Evolutionary conservation across 2,329 filamentous ascomycete species (phyloP).

Genomic region (Fusarium multiceps): DNA sequence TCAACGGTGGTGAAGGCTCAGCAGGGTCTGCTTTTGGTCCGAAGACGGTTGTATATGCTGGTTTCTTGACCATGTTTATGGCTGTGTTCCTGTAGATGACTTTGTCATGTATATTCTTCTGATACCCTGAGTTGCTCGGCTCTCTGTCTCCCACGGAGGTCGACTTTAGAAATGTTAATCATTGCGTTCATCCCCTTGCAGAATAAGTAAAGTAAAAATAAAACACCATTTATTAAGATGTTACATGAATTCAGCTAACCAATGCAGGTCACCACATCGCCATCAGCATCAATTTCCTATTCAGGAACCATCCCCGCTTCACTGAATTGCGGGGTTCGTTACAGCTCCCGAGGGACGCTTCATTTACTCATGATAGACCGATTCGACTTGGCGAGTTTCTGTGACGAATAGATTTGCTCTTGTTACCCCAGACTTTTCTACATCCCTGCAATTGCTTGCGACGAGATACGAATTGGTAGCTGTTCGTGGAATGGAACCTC

Average conservation of each 20-base stretch:
- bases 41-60: constrained; percentile 8
- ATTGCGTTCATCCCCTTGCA: neutral
- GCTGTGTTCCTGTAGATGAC: neutral
- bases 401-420: constrained; percentile 17
- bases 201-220: neutral
- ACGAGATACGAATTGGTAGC: constrained; percentile 24
- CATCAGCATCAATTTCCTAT: constrained; percentile 25
- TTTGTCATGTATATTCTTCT: neutral
- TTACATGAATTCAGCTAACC: constrained; percentile 37
- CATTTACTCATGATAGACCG: constrained; percentile 10
- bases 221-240: neutral
- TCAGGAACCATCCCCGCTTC: constrained; percentile 16
- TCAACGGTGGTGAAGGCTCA: constrained; percentile 11
- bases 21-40: constrained; percentile 2
- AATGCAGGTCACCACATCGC: constrained; percentile 44
- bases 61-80: constrained; percentile 9
- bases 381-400: constrained; percentile 11
- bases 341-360: constrained; percentile 11
- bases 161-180: neutral
- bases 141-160: neutral
- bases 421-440: constrained; percentile 18
- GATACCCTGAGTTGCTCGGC: neutral
- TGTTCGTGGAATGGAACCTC: constrained; percentile 30
- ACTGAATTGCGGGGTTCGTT: constrained; percentile 35
- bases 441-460: constrained; percentile 12